A percentile compares a stretch with the other conserved stretches of the same genome.
Conservation (phyloP, 768 basidiomycete genomes). For the Kondoa subrosea region DNA sequence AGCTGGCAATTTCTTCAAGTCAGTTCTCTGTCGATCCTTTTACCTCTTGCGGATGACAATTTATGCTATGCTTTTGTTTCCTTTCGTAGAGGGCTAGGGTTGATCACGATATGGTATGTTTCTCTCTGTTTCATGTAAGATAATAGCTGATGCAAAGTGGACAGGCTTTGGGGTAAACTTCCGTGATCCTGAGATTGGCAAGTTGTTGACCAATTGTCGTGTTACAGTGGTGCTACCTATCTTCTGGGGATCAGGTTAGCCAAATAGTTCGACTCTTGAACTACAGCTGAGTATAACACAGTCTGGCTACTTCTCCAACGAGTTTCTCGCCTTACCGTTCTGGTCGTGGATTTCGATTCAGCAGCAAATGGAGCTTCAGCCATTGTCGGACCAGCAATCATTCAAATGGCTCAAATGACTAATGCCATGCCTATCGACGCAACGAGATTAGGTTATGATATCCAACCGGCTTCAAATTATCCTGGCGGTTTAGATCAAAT, state of each 20-base stretch:
- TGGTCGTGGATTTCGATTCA: constrained; percentile 31
- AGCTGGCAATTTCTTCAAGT: constrained; percentile 1
- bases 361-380: constrained; percentile 17
- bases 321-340: constrained; percentile 26
- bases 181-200: constrained; percentile 10
- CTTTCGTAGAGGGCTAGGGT: too few species aligned
- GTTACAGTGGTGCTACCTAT: constrained; percentile 2
- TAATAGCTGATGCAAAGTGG: too few species aligned
- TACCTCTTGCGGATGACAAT: too few species aligned
- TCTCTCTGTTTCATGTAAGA: too few species aligned
- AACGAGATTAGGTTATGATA: constrained; percentile 26
- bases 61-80: too few species aligned
- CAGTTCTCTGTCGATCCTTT: constrained; percentile 3
- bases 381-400: constrained; percentile 26
- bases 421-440: constrained; percentile 18
- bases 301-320: constrained; percentile 18
- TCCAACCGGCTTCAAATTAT: constrained; percentile 23
- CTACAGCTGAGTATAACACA: background rate
- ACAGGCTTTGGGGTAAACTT: too few species aligned
- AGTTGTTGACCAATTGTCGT: constrained; percentile 10
- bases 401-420: constrained; percentile 21
- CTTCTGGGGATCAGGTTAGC: background rate
- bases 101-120: too few species aligned
- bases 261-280: background rate
- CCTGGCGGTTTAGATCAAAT: constrained; percentile 27